phyloP scores from a whole-genome alignment of 2,329 filamentous ascomycete species.

The Pseudopyricularia javanii region DNA sequence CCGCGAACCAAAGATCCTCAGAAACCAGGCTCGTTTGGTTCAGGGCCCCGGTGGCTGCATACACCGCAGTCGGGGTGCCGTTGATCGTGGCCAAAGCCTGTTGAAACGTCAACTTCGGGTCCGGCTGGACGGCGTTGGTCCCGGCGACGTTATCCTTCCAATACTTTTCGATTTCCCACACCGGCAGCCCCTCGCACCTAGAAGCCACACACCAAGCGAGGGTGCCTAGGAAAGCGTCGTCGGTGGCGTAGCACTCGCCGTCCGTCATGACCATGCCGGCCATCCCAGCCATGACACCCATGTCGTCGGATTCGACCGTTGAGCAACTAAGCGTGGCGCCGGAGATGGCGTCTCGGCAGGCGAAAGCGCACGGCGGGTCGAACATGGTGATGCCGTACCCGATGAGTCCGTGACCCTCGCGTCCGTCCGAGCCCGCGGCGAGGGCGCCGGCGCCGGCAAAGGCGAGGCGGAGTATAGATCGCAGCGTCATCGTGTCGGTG shows the following conservation, averaged over 20 bases:
- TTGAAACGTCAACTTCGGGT: not conserved
- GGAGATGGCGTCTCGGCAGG: not conserved
- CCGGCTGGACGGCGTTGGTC: no score
- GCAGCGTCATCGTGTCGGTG: no score
- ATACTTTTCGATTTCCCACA: conserved; percentile 12
- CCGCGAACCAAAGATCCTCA: not conserved
- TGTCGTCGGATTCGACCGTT: not conserved
- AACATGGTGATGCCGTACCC: not conserved
- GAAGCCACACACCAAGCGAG: conserved; percentile 16
- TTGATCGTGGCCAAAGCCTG: not conserved
- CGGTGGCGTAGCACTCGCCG: conserved; percentile 7
- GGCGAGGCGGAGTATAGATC: no score
- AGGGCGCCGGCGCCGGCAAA: no score
- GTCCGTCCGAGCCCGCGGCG: no score
- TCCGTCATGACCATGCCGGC: not conserved
- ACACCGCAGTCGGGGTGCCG: not conserved
- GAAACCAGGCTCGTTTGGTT: not conserved
- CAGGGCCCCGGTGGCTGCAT: not conserved
- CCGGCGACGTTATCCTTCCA: conserved; percentile 9
- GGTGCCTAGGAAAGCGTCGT: conserved; percentile 12
- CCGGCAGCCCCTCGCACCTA: conserved; percentile 7
- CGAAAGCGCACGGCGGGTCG: not conserved
- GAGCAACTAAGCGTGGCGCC: not conserved
- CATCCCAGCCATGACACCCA: not conserved
- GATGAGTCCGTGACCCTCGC: no score